Base-by-base conservation (phyloP, 1,284 basidiomycete genomes). In the Apiotrichum veenhuisii region DNA sequence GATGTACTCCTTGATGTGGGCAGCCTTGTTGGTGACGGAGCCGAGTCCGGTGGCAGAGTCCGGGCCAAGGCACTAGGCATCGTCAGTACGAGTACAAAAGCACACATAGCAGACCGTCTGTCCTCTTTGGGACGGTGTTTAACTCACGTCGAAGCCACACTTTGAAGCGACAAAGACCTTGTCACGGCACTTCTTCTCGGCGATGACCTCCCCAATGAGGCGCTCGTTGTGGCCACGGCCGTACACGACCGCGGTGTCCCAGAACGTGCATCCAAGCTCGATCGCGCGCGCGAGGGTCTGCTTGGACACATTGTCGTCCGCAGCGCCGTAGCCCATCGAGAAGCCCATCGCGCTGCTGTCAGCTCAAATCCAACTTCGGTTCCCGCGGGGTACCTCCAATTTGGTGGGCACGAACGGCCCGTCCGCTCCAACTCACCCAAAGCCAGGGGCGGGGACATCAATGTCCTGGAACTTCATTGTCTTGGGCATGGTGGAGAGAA, bases 151-250 rank as follows among this genome's bases (percentile, higher is more conserved):
- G 45, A 67, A 67, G 38, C 71, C 71, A 43, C 74, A 77, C 56
- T 79, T 79, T 50, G 72, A 73, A 11, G 69, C 73, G 26, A 79
- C 57, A 52, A 78, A 78, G 7, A 78, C 67, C 52, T 76, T 73
- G 7, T 73, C 66, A 34, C 77, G 61, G 1, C 66, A 45, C 0
- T 53, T 66, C 2, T 67, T 64, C 52, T 70, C 63, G 25, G 64
- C 52, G 59, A 79, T 65, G 52, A 72, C 77, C 9, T 64, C 47
- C n/a, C 74, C 75, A 18, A 78, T 65, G 43, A 77, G 68, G 22
- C 57, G 42, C 63, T 78, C 77, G 63, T 74, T 77, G 59, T 76
- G 70, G 2, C 77, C 74, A 2, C 61, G 23, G 20, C 67, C 70
- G 52, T 72, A 73, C 1, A 69, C 58, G 4, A 58, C 63, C 3